phyloP scores from a whole-genome alignment of 2,329 filamentous ascomycete species.

The Lithohypha guttulata region DNA sequence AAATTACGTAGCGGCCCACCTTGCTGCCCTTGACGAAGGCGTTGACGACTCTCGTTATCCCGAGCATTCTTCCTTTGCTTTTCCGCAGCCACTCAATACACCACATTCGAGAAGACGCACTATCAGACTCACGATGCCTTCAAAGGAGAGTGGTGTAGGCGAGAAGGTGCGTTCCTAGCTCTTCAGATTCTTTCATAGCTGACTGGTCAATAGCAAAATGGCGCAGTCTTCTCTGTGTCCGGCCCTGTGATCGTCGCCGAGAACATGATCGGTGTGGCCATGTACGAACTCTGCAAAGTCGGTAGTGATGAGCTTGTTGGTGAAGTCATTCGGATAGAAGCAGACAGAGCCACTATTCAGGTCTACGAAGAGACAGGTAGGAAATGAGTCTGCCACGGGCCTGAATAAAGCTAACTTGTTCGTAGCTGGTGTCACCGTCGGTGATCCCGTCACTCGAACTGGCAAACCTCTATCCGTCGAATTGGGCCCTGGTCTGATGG shows the following conservation, averaged over 20 bases:
- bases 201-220: constrained; percentile 43
- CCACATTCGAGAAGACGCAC: constrained; percentile 22
- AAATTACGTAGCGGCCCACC: constrained; percentile 16
- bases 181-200: neutral
- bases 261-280: constrained; percentile 97
- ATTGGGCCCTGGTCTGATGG: constrained; percentile 90
- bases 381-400: constrained; percentile 7
- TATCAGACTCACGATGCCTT: constrained; percentile 31
- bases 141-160: constrained; percentile 35
- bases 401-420: constrained; percentile 10
- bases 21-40: constrained; percentile 26
- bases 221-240: constrained; percentile 61
- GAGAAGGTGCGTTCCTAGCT: constrained; percentile 20
- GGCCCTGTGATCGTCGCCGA: constrained; percentile 92
- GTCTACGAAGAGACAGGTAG: constrained; percentile 97
- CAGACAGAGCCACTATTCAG: constrained; percentile 92
- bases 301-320: constrained; percentile 85
- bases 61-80: constrained; percentile 25
- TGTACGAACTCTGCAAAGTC: constrained; percentile 97
- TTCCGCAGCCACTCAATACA: constrained; percentile 21
- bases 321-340: constrained; percentile 96
- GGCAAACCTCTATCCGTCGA: constrained; percentile 96
- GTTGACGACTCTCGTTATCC: constrained; percentile 33
- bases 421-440: constrained; percentile 83
- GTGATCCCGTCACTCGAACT: constrained; percentile 81